Evolutionary conservation across 1,139 yeast genomes (phyloP).

Genomic region (Yamadazyma membranifaciens): DNA sequence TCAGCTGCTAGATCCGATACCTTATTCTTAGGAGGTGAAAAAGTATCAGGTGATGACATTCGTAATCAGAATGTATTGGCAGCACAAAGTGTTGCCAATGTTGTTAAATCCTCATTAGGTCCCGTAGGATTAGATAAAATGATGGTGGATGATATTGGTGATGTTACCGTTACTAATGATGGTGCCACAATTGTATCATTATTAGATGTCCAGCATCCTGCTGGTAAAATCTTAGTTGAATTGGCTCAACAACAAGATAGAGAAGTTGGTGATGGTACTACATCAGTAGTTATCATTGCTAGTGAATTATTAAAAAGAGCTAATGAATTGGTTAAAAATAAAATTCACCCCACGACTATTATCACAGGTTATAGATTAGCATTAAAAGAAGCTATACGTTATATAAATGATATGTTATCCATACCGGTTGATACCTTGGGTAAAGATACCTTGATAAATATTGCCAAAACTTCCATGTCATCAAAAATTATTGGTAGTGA

Average conservation of each 20-base stretch:
- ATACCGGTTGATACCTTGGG: slow-evolving; percentile 81
- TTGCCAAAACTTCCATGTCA: slow-evolving; percentile 97
- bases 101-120: slow-evolving; percentile 93
- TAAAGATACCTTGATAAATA: slow-evolving; percentile 75
- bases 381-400: slow-evolving; percentile 85
- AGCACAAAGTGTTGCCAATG: slow-evolving; percentile 95
- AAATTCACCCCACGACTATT: slow-evolving; percentile 96
- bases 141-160: slow-evolving; percentile 99
- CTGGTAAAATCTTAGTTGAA: slow-evolving; percentile 95
- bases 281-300: slow-evolving; percentile 95
- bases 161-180: slow-evolving; percentile 97
- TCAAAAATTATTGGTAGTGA: slow-evolving; percentile 97
- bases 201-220: slow-evolving; percentile 97
- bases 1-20: slow-evolving; percentile 85
- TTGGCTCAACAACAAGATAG: slow-evolving; percentile 98
- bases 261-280: slow-evolving; percentile 98
- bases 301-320: slow-evolving; percentile 91
- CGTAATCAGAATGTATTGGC: slow-evolving; percentile 96
- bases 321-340: slow-evolving; percentile 87
- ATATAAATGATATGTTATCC: slow-evolving; percentile 81
- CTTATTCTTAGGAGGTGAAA: slow-evolving; percentile 92
- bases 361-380: slow-evolving; percentile 96
- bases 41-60: slow-evolving; percentile 92
- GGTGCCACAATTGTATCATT: slow-evolving; percentile 94
- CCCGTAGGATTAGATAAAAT: slow-evolving; percentile 98